Evolutionary conservation across 306 rosid species (phyloP).

Genomic region (Sicyos edulis): DNA sequence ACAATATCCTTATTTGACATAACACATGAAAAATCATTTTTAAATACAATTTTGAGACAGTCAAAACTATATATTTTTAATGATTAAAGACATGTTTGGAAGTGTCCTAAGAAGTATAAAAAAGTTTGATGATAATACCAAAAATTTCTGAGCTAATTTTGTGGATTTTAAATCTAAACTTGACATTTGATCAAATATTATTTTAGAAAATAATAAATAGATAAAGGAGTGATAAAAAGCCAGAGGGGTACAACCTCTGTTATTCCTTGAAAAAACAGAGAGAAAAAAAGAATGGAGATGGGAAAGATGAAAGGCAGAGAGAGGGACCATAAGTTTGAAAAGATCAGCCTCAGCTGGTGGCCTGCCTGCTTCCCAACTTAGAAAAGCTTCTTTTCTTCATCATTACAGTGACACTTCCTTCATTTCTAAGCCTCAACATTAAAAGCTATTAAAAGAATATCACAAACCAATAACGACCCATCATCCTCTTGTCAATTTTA

Average conservation of each 20-base stretch:
- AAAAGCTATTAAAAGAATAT: background rate
- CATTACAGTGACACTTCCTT: slow-evolving; percentile 20
- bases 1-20: too few relatives aligned
- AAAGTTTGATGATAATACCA: background rate
- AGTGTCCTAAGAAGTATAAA: too few relatives aligned
- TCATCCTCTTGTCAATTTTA: slow-evolving; percentile 14
- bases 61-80: too few relatives aligned
- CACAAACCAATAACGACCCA: slow-evolving; percentile 16
- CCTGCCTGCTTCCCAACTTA: slow-evolving; percentile 21
- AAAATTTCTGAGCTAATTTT: background rate
- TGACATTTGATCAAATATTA: background rate
- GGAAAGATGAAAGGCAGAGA: background rate
- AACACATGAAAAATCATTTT: too few relatives aligned
- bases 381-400: slow-evolving; percentile 12
- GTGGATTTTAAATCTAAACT: background rate
- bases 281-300: slow-evolving; percentile 14
- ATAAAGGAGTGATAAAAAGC: background rate
- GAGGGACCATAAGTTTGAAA: slow-evolving; percentile 13
- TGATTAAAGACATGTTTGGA: too few relatives aligned
- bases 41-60: too few relatives aligned
- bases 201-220: background rate
- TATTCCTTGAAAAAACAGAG: slow-evolving; percentile 16
- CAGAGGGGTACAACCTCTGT: background rate
- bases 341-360: slow-evolving; percentile 17
- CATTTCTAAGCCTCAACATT: slow-evolving; percentile 6